A percentile compares a stretch with the other conserved stretches of the same genome.
phyloP scores from a whole-genome alignment of 495 filamentous ascomycete genomes.

The Lophiostoma macrostomum region DNA sequence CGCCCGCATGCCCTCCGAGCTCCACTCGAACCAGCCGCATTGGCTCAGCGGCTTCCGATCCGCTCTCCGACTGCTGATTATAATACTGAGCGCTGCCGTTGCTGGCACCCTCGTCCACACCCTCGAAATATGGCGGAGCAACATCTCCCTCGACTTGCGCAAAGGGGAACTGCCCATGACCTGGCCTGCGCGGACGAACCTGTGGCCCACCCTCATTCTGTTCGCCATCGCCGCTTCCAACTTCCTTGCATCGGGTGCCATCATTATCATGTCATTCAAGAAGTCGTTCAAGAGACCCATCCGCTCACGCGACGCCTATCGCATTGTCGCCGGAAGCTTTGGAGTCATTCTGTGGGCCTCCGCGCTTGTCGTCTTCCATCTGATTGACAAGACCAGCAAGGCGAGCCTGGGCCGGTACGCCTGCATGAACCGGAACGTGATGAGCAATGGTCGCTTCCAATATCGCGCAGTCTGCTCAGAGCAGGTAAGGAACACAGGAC shows the following conservation, averaged over 20 bases:
- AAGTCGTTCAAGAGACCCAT: conserved; percentile 19
- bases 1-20: conserved; percentile 18
- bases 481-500: conserved; percentile 11
- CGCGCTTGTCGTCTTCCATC: conserved; percentile 13
- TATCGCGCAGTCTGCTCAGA: conserved; percentile 30
- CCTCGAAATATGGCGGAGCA: conserved; percentile 24
- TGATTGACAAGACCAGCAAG: conserved; percentile 21
- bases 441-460: conserved; percentile 31
- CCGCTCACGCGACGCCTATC: conserved; percentile 22
- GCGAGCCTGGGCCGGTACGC: conserved; percentile 27
- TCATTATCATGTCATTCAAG: conserved; percentile 17
- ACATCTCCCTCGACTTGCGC: conserved; percentile 21
- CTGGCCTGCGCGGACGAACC: conserved; percentile 28
- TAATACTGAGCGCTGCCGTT: conserved; percentile 27
- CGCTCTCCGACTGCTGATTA: conserved; percentile 27
- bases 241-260: conserved; percentile 22
- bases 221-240: conserved; percentile 20
- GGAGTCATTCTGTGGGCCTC: conserved; percentile 19
- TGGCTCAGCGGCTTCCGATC: conserved; percentile 23
- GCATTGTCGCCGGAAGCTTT: conserved; percentile 25
- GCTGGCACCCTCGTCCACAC: conserved; percentile 20
- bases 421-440: conserved; percentile 27
- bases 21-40: conserved; percentile 10
- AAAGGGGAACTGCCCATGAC: conserved; percentile 31
- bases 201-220: conserved; percentile 21